phyloP scores from a whole-genome alignment of 192 early-diverging fungal genomes.

The Podila epigama region DNA sequence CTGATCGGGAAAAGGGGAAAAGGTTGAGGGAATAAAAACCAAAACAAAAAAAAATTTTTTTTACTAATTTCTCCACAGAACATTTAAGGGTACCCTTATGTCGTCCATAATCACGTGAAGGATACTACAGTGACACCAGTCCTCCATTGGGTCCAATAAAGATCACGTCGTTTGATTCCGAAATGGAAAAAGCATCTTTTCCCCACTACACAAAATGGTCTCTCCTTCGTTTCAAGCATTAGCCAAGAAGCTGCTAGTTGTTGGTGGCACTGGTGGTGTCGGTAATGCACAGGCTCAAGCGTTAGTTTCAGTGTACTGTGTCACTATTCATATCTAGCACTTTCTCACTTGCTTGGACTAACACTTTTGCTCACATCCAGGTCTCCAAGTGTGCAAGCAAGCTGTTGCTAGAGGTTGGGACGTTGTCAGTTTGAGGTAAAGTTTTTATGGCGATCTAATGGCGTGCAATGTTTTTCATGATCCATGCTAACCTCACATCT shows the following conservation, averaged over 20 bases:
- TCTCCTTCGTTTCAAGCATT: conserved; percentile 37
- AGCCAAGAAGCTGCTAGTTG: conserved; percentile 42
- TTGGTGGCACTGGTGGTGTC: conserved; percentile 45
- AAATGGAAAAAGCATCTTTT: no score
- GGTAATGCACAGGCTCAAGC: neutral
- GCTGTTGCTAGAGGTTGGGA: conserved; percentile 56
- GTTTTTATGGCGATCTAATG: neutral
- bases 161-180: no score
- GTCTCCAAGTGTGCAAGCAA: conserved; percentile 55
- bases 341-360: neutral
- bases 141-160: no score
- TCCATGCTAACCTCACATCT: neutral
- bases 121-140: no score
- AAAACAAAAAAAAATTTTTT: neutral
- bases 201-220: no score
- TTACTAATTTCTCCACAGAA: no score
- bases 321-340: no score
- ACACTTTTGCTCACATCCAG: conserved; percentile 12
- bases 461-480: neutral
- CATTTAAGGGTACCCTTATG: no score
- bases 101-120: no score
- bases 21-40: neutral
- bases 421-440: conserved; percentile 61
- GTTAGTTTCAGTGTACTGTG: neutral
- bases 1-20: neutral